These are phyloP conservation scores for Pyrenophora tritici-repentis DNA, from an alignment of 2,329 filamentous ascomycete genomes.

Conservation along the genomic window DNA sequence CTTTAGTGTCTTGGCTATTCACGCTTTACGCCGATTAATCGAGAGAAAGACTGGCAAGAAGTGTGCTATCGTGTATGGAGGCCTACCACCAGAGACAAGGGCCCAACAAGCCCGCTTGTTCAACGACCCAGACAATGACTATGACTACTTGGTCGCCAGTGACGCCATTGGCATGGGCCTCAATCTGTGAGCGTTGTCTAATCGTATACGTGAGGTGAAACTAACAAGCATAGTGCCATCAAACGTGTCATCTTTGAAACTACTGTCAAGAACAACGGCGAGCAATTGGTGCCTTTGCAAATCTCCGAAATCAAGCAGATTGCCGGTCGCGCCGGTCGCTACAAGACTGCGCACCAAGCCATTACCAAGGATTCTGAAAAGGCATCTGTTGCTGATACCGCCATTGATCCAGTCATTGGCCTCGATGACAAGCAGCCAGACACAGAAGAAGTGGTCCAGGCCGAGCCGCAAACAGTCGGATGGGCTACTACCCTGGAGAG, in stretches of 20 bases:
- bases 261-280: conserved; percentile 72
- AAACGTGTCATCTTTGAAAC: conserved; percentile 89
- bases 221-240: conserved; percentile 61
- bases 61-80: conserved; percentile 92
- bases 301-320: conserved; percentile 92
- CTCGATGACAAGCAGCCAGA: conserved; percentile 24
- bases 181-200: conserved; percentile 68
- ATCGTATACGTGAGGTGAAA: background rate
- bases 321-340: conserved; percentile 87
- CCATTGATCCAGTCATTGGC: conserved; percentile 19
- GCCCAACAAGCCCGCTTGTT: conserved; percentile 90
- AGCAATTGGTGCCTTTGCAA: conserved; percentile 61
- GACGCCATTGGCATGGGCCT: conserved; percentile 98
- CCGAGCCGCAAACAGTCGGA: conserved; percentile 57
- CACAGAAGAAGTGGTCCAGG: background rate
- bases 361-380: conserved; percentile 30
- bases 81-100: conserved; percentile 87
- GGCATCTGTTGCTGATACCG: conserved; percentile 4
- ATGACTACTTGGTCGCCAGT: conserved; percentile 90
- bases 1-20: conserved; percentile 82
- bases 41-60: conserved; percentile 76
- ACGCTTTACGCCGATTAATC: conserved; percentile 77
- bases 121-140: conserved; percentile 94
- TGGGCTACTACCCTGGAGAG: conserved; percentile 78
- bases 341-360: conserved; percentile 69